Percentiles rank a stretch among this genome's conserved stretches.
Evolutionary conservation across 2,329 filamentous ascomycete genomes (phyloP).

Genomic region (Hymenoscyphus scutula): DNA sequence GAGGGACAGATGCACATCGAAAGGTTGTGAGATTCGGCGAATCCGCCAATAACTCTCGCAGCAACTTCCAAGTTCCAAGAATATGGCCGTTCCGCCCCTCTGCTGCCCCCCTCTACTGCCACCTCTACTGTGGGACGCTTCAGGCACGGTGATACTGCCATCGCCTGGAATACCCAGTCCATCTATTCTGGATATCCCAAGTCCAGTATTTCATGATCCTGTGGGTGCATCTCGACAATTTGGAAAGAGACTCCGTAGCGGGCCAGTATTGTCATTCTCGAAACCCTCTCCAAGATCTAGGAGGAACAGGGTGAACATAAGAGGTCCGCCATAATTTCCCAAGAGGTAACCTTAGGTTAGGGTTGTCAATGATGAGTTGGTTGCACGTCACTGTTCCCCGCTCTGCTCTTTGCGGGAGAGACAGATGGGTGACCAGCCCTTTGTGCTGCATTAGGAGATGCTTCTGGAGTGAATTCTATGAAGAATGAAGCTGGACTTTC

Average conservation of each 20-base stretch:
- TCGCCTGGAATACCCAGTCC: not conserved
- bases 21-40: constrained; percentile 17
- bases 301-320: constrained; percentile 20
- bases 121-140: constrained; percentile 9
- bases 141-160: not conserved
- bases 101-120: no score
- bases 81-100: constrained; percentile 20
- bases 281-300: constrained; percentile 18
- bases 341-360: no score
- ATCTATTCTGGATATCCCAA: not conserved
- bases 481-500: no score
- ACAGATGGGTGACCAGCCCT: no score
- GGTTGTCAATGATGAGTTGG: not conserved
- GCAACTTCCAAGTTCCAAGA: not conserved
- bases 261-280: constrained; percentile 21
- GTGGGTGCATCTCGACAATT: constrained; percentile 8
- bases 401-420: no score
- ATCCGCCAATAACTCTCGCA: constrained; percentile 5
- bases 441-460: no score
- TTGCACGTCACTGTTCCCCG: no score
- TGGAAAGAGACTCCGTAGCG: constrained; percentile 20
- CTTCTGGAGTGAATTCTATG: no score
- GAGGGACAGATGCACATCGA: constrained; percentile 15
- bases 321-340: constrained; percentile 6
- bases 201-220: constrained; percentile 2